phyloP scores from a whole-genome alignment of 169 alveolate species.

The Cryptosporidium baileyi region DNA sequence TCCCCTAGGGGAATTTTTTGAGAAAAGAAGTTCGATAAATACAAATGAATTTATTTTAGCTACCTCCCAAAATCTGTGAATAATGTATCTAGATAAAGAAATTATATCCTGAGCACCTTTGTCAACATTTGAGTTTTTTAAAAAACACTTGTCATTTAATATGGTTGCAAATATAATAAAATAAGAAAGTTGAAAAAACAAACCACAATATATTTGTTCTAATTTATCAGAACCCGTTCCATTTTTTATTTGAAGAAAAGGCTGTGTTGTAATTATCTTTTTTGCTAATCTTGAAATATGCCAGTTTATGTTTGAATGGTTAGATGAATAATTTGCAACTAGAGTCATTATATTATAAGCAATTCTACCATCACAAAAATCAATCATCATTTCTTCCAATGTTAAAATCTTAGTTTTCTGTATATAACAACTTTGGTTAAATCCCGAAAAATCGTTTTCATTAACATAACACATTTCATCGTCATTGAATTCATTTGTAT shows the following conservation, averaged over 20 bases:
- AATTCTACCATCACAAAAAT: conserved; percentile 61
- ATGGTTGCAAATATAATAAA: conserved; percentile 45
- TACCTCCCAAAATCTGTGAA: conserved; percentile 53
- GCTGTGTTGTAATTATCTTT: conserved; percentile 54
- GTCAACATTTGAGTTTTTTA: background rate
- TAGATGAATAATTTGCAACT: conserved; percentile 23
- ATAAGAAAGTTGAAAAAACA: conserved; percentile 47
- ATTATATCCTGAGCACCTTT: conserved; percentile 63
- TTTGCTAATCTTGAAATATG: conserved; percentile 62
- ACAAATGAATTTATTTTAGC: conserved; percentile 37
- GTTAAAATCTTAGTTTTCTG: conserved; percentile 33
- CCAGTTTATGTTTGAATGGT: conserved; percentile 65
- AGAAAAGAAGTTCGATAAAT: conserved; percentile 43
- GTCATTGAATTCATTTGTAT: conserved; percentile 22
- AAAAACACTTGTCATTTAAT: conserved; percentile 24
- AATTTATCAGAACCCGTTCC: background rate
- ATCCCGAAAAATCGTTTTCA: conserved; percentile 24
- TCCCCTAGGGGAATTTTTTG: conserved; percentile 66
- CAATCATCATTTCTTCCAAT: conserved; percentile 59
- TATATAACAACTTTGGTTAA: conserved; percentile 1
- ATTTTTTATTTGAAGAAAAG: background rate
- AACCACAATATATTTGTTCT: conserved; percentile 38
- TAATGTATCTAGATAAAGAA: conserved; percentile 27
- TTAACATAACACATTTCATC: background rate
- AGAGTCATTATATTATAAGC: conserved; percentile 23